Evolutionary conservation across 2,329 filamentous ascomycete species (phyloP), one percentile per base, ranked within the genome.

Genomic region (Cryphonectria naterciae): DNA sequence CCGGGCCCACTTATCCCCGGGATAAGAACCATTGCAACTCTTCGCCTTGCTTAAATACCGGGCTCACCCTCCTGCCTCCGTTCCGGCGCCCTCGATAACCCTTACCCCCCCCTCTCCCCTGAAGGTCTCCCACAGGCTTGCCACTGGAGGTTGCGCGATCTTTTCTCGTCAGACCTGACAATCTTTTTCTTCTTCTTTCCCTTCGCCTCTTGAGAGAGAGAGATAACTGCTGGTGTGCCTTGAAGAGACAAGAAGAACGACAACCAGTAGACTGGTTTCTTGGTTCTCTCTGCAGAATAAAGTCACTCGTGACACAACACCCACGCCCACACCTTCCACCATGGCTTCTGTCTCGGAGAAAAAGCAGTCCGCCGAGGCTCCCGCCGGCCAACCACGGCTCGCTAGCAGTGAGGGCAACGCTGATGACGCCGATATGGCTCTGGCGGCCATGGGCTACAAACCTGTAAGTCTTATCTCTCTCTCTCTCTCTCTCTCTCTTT

Each of bases 401-500:
- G 28, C 43, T 67, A 72, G 67, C 17, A 64, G 68, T 19, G 72
- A 72, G 19, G 25, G 68, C 15, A 70, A 70, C n/a, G 67, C 73
- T 22, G 67, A 73, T 68, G 74, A 75, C 22, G 78, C 76, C 11
- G 79, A 81, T 72, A 78, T 75, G 74, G 78, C 76, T 7, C 73
- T 82, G 25, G 77, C 79, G 22, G 79, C 79, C 22, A 77, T 82
- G 76, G 80, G 80, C 22, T 82, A 81, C 72, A 77, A 73, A n/a
- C 80, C 80, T 41, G 80, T 81, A 74, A 61, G 77, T 73, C 3
- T 10, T 15, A 11, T 39, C 2, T 32, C 2, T 32, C 32, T 3
- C 32, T 32, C 32, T 32, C 2, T 32, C 32, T 32, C 2, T 32
- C 32, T 32, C 32, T 2, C 37, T 39, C 3, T 39, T 39, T 39